phyloP scores from a whole-genome alignment of 2,329 filamentous ascomycete genomes.

The Penicillium glabrum region DNA sequence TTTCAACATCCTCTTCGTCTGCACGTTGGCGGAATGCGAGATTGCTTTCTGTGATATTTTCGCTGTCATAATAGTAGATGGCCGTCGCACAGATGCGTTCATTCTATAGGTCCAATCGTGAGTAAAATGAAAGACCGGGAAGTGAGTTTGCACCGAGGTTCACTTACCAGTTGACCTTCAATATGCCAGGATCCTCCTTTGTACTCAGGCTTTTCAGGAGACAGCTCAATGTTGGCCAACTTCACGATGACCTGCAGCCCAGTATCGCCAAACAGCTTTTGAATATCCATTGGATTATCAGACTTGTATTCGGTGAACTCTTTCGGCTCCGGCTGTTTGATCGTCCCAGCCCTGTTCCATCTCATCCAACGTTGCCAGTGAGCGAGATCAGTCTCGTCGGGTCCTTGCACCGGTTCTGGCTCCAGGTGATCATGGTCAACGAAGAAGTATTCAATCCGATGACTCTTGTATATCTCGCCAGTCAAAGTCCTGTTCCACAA shows the following conservation, averaged over 20 bases:
- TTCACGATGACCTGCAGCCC: conserved; percentile 57
- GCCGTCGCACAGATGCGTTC: conserved; percentile 63
- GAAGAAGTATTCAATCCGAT: background rate
- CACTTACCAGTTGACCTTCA: conserved; percentile 43
- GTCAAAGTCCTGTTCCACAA: conserved; percentile 4
- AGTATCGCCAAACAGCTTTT: conserved; percentile 29
- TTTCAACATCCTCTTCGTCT: conserved; percentile 31
- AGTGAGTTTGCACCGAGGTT: background rate
- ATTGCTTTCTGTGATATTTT: conserved; percentile 57
- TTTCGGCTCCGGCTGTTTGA: conserved; percentile 15
- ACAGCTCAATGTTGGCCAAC: conserved; percentile 61
- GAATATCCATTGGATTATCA: conserved; percentile 15
- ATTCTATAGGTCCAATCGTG: conserved; percentile 38
- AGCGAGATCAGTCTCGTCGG: background rate
- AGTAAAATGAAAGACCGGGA: background rate
- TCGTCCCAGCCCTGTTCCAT: background rate
- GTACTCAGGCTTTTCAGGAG: conserved; percentile 58
- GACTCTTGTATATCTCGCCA: background rate
- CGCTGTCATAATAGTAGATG: conserved; percentile 62
- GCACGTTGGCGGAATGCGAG: conserved; percentile 51
- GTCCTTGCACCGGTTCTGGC: background rate
- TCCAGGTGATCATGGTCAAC: background rate
- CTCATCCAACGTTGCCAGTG: background rate
- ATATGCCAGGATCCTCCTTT: conserved; percentile 44
- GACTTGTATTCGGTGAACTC: background rate